Conservation (phyloP, 2,329 filamentous ascomycete species). For the Calonectria hongkongensis region DNA sequence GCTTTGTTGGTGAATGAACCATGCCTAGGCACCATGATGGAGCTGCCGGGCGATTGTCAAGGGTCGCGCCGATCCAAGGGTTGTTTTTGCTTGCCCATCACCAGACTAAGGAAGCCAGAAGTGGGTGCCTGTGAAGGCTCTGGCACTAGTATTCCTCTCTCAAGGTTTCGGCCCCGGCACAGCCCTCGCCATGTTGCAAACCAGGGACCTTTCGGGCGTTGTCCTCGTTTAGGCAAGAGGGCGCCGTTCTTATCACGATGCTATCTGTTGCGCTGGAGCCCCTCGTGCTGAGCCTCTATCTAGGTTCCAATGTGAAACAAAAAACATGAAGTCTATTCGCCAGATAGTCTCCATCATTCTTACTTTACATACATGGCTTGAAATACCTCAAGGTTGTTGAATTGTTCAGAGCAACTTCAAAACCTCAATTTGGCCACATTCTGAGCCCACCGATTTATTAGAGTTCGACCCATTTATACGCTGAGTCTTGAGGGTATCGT, state of each 20-base stretch:
- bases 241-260: conserved; percentile 11
- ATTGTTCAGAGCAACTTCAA: neutral
- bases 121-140: conserved; percentile 16
- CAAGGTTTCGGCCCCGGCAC: conserved; percentile 19
- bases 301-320: conserved; percentile 19
- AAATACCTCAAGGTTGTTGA: neutral
- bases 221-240: conserved; percentile 7
- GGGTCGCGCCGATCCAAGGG: conserved; percentile 22
- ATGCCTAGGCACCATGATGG: neutral
- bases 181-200: neutral
- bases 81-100: conserved; percentile 2
- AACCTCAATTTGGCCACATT: neutral
- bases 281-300: conserved; percentile 10
- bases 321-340: conserved; percentile 10
- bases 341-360: neutral
- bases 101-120: neutral
- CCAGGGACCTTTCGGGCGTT: conserved; percentile 2
- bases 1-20: conserved; percentile 2
- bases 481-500: neutral
- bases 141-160: conserved; percentile 7
- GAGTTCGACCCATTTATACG: neutral
- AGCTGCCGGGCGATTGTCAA: neutral
- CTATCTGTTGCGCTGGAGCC: neutral
- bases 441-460: neutral
- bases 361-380: neutral